A percentile compares a stretch with the other conserved stretches of the same genome.
phyloP scores from a whole-genome alignment of 352 stramenopile species.

The Thalassiosira allenii region DNA sequence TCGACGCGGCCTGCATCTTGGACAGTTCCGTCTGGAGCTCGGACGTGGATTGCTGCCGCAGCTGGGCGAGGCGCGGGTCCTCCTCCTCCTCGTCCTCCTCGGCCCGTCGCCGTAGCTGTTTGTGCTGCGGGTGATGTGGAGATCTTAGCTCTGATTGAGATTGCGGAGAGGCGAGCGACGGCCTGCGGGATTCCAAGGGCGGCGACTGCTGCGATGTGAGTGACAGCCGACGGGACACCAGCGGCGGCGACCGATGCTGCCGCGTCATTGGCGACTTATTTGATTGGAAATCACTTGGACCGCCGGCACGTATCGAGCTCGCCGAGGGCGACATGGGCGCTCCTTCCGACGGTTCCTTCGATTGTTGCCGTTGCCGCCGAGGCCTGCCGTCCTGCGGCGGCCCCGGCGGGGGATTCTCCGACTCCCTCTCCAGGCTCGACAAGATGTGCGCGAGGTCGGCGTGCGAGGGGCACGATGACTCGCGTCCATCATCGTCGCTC shows the following conservation, averaged over 20 bases:
- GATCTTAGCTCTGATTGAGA: neutral
- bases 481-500: no score
- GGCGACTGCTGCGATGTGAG: no score
- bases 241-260: no score
- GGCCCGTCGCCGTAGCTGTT: neutral
- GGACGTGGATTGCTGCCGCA: slow-evolving; percentile 14
- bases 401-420: neutral
- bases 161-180: no score
- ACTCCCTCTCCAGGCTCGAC: neutral
- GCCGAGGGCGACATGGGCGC: no score
- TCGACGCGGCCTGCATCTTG: slow-evolving; percentile 34
- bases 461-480: neutral
- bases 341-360: neutral
- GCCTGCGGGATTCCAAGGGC: no score
- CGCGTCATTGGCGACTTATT: no score
- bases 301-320: no score
- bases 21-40: slow-evolving; percentile 32
- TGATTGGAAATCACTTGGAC: neutral
- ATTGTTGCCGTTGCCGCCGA: neutral
- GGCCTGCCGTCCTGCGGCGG: neutral
- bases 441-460: neutral
- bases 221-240: no score
- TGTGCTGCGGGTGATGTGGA: neutral
- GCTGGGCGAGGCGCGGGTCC: slow-evolving; percentile 24
- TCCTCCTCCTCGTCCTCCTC: slow-evolving; percentile 30